phyloP scores from a whole-genome alignment of 2,329 filamentous ascomycete species.

The Pseudogymnoascus sp. region DNA sequence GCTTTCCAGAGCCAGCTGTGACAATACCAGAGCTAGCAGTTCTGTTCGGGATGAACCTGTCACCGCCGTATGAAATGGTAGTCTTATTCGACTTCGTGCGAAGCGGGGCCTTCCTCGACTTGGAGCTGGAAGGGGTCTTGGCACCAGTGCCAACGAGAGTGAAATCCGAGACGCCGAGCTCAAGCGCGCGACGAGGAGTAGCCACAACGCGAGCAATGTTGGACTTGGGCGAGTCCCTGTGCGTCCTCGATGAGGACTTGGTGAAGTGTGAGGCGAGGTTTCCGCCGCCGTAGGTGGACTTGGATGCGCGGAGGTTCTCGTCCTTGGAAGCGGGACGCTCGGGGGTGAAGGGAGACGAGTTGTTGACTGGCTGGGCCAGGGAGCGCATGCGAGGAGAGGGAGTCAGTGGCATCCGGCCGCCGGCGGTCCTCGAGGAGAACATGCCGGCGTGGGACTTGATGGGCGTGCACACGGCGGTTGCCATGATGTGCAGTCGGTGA shows the following conservation, averaged over 20 bases:
- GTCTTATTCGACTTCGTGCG: constrained; percentile 61
- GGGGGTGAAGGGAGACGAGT: constrained; percentile 72
- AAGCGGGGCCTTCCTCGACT: constrained; percentile 47
- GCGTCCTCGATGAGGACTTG: constrained; percentile 58
- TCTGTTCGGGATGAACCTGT: constrained; percentile 95
- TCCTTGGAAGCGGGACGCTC: constrained; percentile 49
- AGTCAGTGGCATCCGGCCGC: constrained; percentile 88
- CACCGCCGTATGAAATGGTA: constrained; percentile 70
- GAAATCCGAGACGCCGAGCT: constrained; percentile 90
- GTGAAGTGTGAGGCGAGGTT: constrained; percentile 75
- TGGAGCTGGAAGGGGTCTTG: constrained; percentile 53
- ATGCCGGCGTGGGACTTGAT: constrained; percentile 91
- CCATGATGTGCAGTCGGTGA: constrained; percentile 57
- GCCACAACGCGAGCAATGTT: constrained; percentile 70
- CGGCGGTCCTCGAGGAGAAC: constrained; percentile 86
- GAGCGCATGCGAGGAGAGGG: constrained; percentile 71
- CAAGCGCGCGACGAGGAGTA: constrained; percentile 74
- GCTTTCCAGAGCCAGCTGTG: constrained; percentile 75
- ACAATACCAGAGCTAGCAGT: constrained; percentile 80
- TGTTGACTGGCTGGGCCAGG: constrained; percentile 42
- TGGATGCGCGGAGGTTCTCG: constrained; percentile 48
- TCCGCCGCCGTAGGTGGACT: constrained; percentile 73
- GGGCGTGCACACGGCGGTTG: constrained; percentile 79
- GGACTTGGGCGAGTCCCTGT: constrained; percentile 88
- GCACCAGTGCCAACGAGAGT: constrained; percentile 75